Evolutionary conservation across 345 rosid species (phyloP).

Genomic region (Ceriops tagal): DNA sequence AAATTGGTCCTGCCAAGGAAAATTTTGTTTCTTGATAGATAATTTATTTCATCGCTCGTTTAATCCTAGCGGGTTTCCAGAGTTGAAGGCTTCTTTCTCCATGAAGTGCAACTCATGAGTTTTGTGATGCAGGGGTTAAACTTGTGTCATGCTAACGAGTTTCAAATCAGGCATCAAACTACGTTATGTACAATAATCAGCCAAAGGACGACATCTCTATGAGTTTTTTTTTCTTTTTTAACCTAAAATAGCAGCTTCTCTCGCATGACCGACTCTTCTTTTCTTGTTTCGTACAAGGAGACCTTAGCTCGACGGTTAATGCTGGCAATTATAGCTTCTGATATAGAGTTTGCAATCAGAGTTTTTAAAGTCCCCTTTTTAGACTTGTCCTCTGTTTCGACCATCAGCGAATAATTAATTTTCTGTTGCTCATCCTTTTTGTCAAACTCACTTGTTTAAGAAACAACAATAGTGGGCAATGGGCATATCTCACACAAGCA

Average conservation of each 20-base stretch:
- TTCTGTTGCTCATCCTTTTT: too few species aligned
- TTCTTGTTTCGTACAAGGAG: not conserved
- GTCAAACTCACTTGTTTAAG: too few species aligned
- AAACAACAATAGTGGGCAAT: too few species aligned
- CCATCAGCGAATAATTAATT: too few species aligned
- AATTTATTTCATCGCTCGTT: not conserved
- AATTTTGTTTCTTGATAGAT: not conserved
- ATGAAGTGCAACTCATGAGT: not conserved
- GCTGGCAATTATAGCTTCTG: not conserved
- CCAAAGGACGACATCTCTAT: constrained; percentile 8
- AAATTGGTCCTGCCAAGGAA: not conserved
- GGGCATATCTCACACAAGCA: too few species aligned
- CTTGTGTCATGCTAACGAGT: not conserved
- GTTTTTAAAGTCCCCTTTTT: not conserved
- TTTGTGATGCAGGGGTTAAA: not conserved
- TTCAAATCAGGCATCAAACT: not conserved
- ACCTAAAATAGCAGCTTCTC: not conserved
- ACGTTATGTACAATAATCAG: constrained; percentile 14
- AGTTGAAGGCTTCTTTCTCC: not conserved
- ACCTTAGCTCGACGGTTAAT: constrained; percentile 1
- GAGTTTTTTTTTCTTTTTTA: not conserved
- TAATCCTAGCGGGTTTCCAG: not conserved
- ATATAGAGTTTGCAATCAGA: not conserved
- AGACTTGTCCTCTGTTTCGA: not conserved
- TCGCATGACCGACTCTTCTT: not conserved